phyloP scores from a whole-genome alignment of 139 green algal species.

The Chara braunii region DNA sequence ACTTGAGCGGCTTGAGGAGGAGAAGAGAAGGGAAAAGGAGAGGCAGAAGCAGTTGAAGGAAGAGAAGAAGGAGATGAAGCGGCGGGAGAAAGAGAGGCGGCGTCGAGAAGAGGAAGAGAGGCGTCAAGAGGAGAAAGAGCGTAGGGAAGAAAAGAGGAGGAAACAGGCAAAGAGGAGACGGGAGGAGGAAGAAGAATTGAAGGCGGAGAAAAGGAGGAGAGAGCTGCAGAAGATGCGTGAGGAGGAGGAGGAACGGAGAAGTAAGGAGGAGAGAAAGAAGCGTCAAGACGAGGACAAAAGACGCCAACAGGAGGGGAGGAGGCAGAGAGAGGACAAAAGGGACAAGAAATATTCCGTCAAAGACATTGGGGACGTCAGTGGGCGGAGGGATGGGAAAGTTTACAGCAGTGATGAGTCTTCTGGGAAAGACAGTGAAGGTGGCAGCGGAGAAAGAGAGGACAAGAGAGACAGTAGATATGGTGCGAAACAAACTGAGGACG shows the following conservation, averaged over 20 bases:
- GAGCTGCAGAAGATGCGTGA: neutral
- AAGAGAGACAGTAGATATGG: no score
- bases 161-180: neutral
- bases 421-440: no score
- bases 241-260: constrained; percentile 13
- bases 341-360: no score
- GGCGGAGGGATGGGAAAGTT: no score
- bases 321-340: neutral
- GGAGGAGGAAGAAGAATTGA: constrained; percentile 18
- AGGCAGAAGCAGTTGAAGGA: constrained; percentile 38
- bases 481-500: no score
- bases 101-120: constrained; percentile 4
- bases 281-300: neutral
- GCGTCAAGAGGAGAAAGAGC: constrained; percentile 2
- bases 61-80: constrained; percentile 11
- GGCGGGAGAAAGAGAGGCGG: constrained; percentile 10
- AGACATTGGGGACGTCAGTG: no score
- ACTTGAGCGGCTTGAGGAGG: constrained; percentile 24
- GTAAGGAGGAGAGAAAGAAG: constrained; percentile 1
- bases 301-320: constrained; percentile 4
- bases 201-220: constrained; percentile 11
- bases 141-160: constrained; percentile 8
- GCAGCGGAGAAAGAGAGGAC: no score
- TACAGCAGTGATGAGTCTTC: no score
- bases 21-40: constrained; percentile 35